Base-by-base conservation (phyloP, 306 rosid species). In the Luffa acutangula region DNA sequence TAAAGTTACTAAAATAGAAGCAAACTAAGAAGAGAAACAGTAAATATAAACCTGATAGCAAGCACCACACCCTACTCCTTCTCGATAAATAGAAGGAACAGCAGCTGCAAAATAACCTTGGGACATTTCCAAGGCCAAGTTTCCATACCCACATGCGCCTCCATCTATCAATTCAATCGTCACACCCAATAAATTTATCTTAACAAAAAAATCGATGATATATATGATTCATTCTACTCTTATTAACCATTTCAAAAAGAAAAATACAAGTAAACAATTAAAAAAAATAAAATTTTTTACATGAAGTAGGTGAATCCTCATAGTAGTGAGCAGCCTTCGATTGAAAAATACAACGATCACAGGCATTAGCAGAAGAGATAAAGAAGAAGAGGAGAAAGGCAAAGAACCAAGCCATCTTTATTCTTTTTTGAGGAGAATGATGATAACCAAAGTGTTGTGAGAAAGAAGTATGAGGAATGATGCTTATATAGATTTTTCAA, bases 91-190 rank as follows among this genome's bases (percentile, higher is more conserved):
- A 1, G 95, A 73, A 81, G 93, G 67, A 56, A 83, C 93, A 43
- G 80, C 97, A 57, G 88, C 98, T 10, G 97, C 97, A 63, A 91
- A 80, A 65, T 84, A 81, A 41, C 91, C 97, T 63, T 82, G 81
- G 63, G 84, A 76, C 3, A 93, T 37, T 56, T 79, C 90, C 13
- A 88, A 52, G 11, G 94, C 96, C 65, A 89, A 81, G 9, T 90
- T 86, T 21, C 89, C 94, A 86, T 92, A 94, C 54, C 91, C 97
- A 89, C 98, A 94, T 52, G 97, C 97, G 72, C 98, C 97, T 75
- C 90, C 97, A 92, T 88, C 89, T 87, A 5, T 63, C 9, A 2
- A 3, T 25, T 25, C 48, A 71, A 42, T 20, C 31, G 20, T 6
- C 34, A 71, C n/a, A 48, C 6, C 20, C 52, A 46, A 73, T 25